phyloP scores from a whole-genome alignment of 2,329 filamentous ascomycete genomes.

The Didymella segeticola region DNA sequence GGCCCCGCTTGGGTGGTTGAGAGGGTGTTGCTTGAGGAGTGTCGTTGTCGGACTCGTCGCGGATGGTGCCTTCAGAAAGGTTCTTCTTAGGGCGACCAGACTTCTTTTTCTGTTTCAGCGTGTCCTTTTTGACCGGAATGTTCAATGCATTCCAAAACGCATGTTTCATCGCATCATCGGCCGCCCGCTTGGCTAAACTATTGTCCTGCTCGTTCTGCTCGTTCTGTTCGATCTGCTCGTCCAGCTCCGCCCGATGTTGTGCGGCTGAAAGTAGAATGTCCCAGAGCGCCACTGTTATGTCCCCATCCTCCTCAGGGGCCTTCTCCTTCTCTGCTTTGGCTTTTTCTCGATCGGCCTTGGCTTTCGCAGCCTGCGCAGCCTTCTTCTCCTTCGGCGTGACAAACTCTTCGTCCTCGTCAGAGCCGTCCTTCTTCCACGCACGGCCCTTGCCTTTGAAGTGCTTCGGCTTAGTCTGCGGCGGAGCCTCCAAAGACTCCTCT shows the following conservation, averaged over 20 bases:
- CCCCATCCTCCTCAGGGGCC: neutral
- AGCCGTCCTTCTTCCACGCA: slow-evolving; percentile 41
- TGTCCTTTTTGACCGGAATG: no score
- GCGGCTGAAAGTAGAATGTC: neutral
- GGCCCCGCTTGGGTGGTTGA: slow-evolving; percentile 18
- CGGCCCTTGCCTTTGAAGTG: slow-evolving; percentile 44
- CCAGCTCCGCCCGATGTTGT: neutral
- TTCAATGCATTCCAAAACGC: no score
- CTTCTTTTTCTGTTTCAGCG: slow-evolving; percentile 20
- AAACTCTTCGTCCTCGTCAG: slow-evolving; percentile 42
- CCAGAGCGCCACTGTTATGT: neutral
- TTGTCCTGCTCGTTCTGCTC: neutral
- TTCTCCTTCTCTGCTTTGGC: slow-evolving; percentile 14
- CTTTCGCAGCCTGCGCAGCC: slow-evolving; percentile 8
- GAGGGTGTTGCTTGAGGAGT: slow-evolving; percentile 6
- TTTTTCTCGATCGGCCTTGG: slow-evolving; percentile 21
- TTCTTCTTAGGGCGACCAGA: slow-evolving; percentile 32
- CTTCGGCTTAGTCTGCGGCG: slow-evolving; percentile 14
- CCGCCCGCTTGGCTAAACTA: neutral
- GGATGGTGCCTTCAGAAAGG: slow-evolving; percentile 26
- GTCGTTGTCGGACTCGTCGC: slow-evolving; percentile 18
- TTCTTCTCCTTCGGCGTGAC: slow-evolving; percentile 28
- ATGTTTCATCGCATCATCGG: neutral
- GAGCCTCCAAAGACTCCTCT: slow-evolving; percentile 5
- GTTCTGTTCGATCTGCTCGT: neutral